Conservation (phyloP, 2,329 filamentous ascomycete species). For the Hypoxylon sp. region DNA sequence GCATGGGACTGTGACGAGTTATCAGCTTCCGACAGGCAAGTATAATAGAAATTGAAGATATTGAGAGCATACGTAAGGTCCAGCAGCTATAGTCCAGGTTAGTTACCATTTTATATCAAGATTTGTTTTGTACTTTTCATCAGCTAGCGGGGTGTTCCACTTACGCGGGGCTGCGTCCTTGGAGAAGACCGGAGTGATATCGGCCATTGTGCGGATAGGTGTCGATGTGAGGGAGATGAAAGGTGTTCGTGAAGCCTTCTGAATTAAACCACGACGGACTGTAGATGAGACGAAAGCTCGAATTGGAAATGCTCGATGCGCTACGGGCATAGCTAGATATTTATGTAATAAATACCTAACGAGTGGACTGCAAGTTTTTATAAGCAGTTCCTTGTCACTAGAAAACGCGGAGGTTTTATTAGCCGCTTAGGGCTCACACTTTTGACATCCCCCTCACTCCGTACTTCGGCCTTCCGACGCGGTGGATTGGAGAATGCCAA, state of each 20-base stretch:
- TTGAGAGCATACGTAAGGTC: constrained; percentile 65
- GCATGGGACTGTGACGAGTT: constrained; percentile 63
- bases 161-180: constrained; percentile 67
- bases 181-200: constrained; percentile 61
- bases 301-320: constrained; percentile 33
- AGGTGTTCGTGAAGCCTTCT: constrained; percentile 28
- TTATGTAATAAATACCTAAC: constrained; percentile 10
- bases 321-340: constrained; percentile 36
- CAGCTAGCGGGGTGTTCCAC: too few relatives aligned
- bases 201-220: constrained; percentile 54
- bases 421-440: constrained; percentile 31
- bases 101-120: too few relatives aligned
- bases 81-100: constrained; percentile 57
- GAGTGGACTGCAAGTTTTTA: constrained; percentile 6
- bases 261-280: constrained; percentile 20
- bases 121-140: too few relatives aligned
- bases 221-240: constrained; percentile 41
- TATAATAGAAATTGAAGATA: constrained; percentile 29
- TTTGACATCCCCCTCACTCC: constrained; percentile 29
- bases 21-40: constrained; percentile 15
- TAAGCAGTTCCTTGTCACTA: constrained; percentile 13
- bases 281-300: constrained; percentile 32
- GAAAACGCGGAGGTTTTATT: constrained; percentile 23
- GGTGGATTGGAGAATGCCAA: constrained; percentile 15
- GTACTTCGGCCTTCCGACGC: constrained; percentile 31